Conservation (phyloP, 176 grass and related monocot genomes). For the Dendrocalamus sinicus region DNA sequence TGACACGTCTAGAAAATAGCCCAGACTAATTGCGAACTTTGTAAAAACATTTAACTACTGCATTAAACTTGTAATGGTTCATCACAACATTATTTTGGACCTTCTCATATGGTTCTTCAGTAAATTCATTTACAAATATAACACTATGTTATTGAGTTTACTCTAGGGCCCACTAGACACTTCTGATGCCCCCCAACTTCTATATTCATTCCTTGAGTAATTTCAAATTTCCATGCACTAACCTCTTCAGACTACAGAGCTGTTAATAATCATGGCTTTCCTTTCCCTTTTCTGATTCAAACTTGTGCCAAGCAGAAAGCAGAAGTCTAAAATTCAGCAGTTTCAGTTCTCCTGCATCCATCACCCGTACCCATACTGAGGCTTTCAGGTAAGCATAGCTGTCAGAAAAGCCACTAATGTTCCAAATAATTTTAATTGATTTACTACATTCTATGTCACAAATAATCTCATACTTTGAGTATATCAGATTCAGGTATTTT, state of each 20-base stretch:
- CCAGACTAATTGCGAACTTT: too few relatives aligned
- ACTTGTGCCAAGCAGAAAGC: constrained; percentile 28
- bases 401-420: background rate
- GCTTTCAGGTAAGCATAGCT: constrained; percentile 48
- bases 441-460: background rate
- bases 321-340: constrained; percentile 42
- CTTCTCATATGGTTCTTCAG: too few relatives aligned
- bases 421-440: background rate
- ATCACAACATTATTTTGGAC: too few relatives aligned
- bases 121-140: too few relatives aligned
- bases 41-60: too few relatives aligned
- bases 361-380: constrained; percentile 30
- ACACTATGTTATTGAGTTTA: too few relatives aligned
- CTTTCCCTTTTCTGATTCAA: constrained; percentile 9
- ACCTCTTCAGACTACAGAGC: background rate
- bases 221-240: background rate
- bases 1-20: too few relatives aligned
- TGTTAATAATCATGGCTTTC: background rate
- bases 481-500: background rate
- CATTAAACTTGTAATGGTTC: too few relatives aligned
- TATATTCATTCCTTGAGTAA: background rate
- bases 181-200: too few relatives aligned
- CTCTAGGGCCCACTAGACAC: too few relatives aligned
- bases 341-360: constrained; percentile 47
- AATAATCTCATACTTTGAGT: background rate